Conservation (phyloP, 1,284 basidiomycete species). For the Stygiomarasmius scandens region DNA sequence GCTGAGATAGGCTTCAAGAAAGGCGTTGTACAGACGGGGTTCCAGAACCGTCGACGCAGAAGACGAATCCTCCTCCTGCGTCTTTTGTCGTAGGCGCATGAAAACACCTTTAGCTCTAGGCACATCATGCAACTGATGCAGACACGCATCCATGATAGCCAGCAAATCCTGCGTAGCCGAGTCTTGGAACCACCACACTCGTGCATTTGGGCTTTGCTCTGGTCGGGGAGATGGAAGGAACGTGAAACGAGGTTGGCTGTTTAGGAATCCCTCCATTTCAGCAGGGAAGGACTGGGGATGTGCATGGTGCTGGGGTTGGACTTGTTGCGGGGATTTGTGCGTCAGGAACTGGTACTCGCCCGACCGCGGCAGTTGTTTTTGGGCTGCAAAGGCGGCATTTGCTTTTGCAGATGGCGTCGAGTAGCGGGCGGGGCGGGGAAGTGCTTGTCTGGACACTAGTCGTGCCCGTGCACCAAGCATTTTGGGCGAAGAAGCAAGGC, state of each 20-base stretch:
- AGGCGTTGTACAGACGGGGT: constrained; percentile 48
- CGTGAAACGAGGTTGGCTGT: constrained; percentile 49
- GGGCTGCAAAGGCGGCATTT: constrained; percentile 52
- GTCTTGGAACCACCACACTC: constrained; percentile 55
- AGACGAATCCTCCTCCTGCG: constrained; percentile 42
- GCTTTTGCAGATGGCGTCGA: constrained; percentile 58
- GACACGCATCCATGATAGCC: constrained; percentile 78
- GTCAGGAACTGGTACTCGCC: constrained; percentile 45
- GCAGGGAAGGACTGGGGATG: constrained; percentile 14
- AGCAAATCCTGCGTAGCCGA: constrained; percentile 67
- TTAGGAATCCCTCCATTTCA: constrained; percentile 45
- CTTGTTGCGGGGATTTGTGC: constrained; percentile 21
- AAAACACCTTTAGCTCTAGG: constrained; percentile 72
- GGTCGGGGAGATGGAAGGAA: constrained; percentile 68
- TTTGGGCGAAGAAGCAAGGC: constrained; percentile 1
- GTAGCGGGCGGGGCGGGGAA: constrained; percentile 70
- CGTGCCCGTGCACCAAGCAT: constrained; percentile 52
- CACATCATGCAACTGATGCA: constrained; percentile 73
- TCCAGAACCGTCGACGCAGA: no score
- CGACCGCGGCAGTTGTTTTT: constrained; percentile 34
- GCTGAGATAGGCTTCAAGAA: constrained; percentile 64
- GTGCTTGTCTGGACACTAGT: constrained; percentile 64
- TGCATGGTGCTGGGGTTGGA: constrained; percentile 21
- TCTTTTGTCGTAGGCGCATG: constrained; percentile 49
- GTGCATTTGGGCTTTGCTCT: constrained; percentile 1